Conservation (phyloP, 1,284 basidiomycete genomes). For the Tilletiopsis washingtonensis region DNA sequence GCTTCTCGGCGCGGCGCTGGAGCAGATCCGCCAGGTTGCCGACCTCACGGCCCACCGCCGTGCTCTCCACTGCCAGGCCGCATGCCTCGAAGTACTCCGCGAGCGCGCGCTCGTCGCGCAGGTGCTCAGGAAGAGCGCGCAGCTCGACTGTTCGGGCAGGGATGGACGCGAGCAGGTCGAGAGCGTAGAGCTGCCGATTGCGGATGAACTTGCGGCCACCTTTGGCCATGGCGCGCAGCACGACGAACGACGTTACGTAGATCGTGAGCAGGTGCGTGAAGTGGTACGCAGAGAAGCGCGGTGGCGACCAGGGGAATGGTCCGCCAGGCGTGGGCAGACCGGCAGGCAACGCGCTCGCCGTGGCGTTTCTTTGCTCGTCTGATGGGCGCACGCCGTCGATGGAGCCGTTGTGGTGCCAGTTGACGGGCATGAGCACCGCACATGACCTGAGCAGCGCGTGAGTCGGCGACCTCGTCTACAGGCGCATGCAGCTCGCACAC, state of each 20-base stretch:
- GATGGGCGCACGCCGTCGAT: slow-evolving; percentile 44
- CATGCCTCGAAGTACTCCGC: slow-evolving; percentile 80
- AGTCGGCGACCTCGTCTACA: background rate
- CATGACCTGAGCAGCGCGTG: slow-evolving; percentile 16
- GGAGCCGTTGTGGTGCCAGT: slow-evolving; percentile 42
- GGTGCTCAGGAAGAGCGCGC: slow-evolving; percentile 68
- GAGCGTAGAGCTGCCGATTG: slow-evolving; percentile 82
- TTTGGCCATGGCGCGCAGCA: slow-evolving; percentile 74
- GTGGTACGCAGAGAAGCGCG: slow-evolving; percentile 50
- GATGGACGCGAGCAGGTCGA: slow-evolving; percentile 88
- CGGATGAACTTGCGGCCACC: slow-evolving; percentile 84
- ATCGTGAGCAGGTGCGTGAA: slow-evolving; percentile 79
- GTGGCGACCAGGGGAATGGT: slow-evolving; percentile 18
- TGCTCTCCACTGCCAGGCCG: slow-evolving; percentile 64
- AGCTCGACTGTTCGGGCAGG: slow-evolving; percentile 87
- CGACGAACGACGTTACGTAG: slow-evolving; percentile 79
- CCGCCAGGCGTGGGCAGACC: background rate
- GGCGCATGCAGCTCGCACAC: slow-evolving; percentile 22
- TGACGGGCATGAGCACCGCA: slow-evolving; percentile 43
- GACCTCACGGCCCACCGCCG: slow-evolving; percentile 79
- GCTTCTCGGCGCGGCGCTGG: slow-evolving; percentile 66
- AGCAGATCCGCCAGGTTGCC: slow-evolving; percentile 65
- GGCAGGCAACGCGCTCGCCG: background rate
- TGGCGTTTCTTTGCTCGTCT: slow-evolving; percentile 19
- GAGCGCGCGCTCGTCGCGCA: slow-evolving; percentile 73